These are phyloP conservation scores for Malus asiatica DNA, from an alignment of 306 rosid species.

Conservation along the genomic window DNA sequence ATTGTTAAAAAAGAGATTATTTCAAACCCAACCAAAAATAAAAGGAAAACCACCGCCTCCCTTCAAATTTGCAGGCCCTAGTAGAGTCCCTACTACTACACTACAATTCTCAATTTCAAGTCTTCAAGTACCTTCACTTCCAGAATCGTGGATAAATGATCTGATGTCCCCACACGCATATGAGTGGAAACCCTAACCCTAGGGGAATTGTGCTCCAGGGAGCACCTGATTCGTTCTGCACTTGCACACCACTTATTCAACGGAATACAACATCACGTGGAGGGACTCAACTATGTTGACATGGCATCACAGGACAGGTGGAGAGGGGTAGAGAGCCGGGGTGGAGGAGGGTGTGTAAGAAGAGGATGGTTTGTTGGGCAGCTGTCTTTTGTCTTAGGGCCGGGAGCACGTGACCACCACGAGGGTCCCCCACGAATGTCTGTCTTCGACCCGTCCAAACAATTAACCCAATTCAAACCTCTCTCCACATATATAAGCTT, in stretches of 20 bases:
- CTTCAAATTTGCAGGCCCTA: neutral
- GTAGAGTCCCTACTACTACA: neutral
- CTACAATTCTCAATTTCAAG: neutral
- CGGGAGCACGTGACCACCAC: conserved; percentile 42
- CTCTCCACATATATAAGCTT: neutral
- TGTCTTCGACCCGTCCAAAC: conserved; percentile 39
- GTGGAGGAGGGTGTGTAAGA: conserved; percentile 14
- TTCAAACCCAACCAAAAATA: neutral
- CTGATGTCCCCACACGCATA: neutral
- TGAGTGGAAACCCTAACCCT: neutral
- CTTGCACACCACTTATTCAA: neutral
- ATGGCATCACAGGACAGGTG: conserved; percentile 18
- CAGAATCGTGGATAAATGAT: neutral
- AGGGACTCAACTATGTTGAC: conserved; percentile 10
- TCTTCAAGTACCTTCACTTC: neutral
- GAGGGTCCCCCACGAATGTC: conserved; percentile 43
- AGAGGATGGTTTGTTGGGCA: conserved; percentile 35
- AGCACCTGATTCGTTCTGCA: neutral
- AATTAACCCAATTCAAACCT: neutral
- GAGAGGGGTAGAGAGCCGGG: conserved; percentile 6
- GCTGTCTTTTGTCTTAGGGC: conserved; percentile 30
- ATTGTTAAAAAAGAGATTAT: neutral
- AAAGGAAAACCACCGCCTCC: neutral
- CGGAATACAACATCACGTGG: conserved; percentile 27
- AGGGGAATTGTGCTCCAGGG: neutral